Base-by-base conservation (phyloP, 257 asterid species). In the Mitragyna speciosa region DNA sequence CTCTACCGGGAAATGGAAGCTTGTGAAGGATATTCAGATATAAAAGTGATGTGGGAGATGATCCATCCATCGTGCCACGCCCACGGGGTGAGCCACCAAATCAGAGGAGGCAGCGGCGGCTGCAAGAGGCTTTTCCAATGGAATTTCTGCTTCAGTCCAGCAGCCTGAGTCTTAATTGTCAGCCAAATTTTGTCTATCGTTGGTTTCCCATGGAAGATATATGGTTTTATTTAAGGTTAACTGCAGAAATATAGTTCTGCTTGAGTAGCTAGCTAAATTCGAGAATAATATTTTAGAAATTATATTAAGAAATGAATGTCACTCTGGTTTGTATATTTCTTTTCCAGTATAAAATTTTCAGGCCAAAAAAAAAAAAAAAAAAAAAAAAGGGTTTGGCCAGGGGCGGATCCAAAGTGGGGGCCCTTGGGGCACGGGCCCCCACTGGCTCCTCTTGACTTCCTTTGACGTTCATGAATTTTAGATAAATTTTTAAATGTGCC, bases 11-110 rank as follows among this genome's bases (percentile, higher is more conserved):
- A 92, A 64, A 84, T 88, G 87, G 97, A 91, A 86, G 92, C 89
- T 24, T 91, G 91, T 64, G 88, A 83, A 74, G 96, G 87, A 75
- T 91, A 91, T 83, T 79, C 49, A 81, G 96, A 92, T 83, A 89
- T 89, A 72, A 87, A 87, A 58, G 94, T 89, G 45, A 90, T 90
- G 95, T 92, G 95, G 97, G 90, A 92, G 77, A 87, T 90, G 83
- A 82, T 89, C 63, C 90, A 88, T 78, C 69, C 95, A 67, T 81
- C 91, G 19, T 71, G 79, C 73, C 80, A 86, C 70, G 77, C 81
- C 24, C 48, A 52, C 49, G 66, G 76, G 6, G 24, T 54, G 8
- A 20, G 8, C 65, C 81, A 79, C 70, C 85, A 74, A 20, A 76
- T 39, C 69, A 87, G 77, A 67, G 66, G 52, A 10, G 17, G 54